Evolutionary conservation across 192 early-diverging fungal species (phyloP).

Genomic region (Coemansia sp.): DNA sequence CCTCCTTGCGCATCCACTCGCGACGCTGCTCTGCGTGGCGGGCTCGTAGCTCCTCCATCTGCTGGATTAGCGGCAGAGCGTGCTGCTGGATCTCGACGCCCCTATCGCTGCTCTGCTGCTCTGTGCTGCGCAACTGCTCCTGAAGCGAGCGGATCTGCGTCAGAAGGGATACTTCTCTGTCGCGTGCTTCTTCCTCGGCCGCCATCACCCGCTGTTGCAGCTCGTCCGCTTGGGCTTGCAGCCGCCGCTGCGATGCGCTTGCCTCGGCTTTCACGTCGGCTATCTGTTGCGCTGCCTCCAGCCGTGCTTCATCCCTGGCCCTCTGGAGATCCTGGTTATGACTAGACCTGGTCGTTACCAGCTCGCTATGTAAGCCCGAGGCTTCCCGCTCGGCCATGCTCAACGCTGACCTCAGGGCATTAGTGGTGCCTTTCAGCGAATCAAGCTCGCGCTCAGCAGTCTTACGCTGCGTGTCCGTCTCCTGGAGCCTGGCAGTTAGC

Average conservation of each 20-base stretch:
- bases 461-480: slow-evolving; percentile 29
- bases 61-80: slow-evolving; percentile 47
- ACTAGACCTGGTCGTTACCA: slow-evolving; percentile 5
- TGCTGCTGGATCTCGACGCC: slow-evolving; percentile 44
- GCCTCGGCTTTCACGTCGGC: slow-evolving; percentile 14
- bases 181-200: slow-evolving; percentile 38
- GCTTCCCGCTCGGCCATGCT: slow-evolving; percentile 21
- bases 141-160: slow-evolving; percentile 38
- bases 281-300: slow-evolving; percentile 40
- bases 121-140: slow-evolving; percentile 38
- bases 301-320: slow-evolving; percentile 22
- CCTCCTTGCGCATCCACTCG: slow-evolving; percentile 34
- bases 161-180: slow-evolving; percentile 39
- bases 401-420: slow-evolving; percentile 28
- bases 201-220: slow-evolving; percentile 34
- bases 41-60: slow-evolving; percentile 47
- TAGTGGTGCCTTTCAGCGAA: slow-evolving; percentile 23
- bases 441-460: slow-evolving; percentile 26
- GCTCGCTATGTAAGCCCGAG: slow-evolving; percentile 15
- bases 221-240: slow-evolving; percentile 50
- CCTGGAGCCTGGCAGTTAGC: slow-evolving; percentile 16
- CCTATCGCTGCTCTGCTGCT: slow-evolving; percentile 33
- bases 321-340: slow-evolving; percentile 18
- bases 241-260: slow-evolving; percentile 31
- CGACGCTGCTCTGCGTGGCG: slow-evolving; percentile 37